These are phyloP conservation scores for Centella asiatica DNA, from an alignment of 129 eudicot species.

Conservation along the genomic window DNA sequence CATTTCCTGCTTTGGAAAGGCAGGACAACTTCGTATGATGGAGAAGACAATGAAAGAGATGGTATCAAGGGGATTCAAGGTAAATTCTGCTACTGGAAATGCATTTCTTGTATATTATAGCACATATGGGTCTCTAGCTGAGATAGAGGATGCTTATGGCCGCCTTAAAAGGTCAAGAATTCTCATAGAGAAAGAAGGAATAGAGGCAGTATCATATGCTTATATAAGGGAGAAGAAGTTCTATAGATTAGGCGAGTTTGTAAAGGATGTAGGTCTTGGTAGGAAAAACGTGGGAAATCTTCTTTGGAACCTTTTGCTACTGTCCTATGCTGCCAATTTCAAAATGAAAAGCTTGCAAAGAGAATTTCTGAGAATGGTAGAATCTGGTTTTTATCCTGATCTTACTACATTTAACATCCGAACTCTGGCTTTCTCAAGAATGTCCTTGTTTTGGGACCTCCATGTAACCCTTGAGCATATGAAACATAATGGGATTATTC, in stretches of 20 bases:
- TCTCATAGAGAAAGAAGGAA: constrained; percentile 71
- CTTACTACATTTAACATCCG: constrained; percentile 77
- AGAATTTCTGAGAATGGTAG: constrained; percentile 74
- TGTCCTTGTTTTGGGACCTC: constrained; percentile 90
- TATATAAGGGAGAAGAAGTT: constrained; percentile 67
- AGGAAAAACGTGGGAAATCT: constrained; percentile 78
- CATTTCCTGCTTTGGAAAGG: constrained; percentile 55
- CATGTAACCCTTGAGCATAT: constrained; percentile 82
- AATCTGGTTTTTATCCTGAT: constrained; percentile 77
- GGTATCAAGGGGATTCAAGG: constrained; percentile 53
- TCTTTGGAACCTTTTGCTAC: constrained; percentile 71
- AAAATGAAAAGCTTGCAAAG: constrained; percentile 96
- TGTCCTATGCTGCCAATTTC: constrained; percentile 75
- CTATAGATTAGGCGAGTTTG: constrained; percentile 56
- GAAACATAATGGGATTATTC: constrained; percentile 51
- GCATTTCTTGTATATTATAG: constrained; percentile 66
- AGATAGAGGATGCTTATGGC: constrained; percentile 60
- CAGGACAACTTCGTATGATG: constrained; percentile 68
- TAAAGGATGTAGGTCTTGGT: constrained; percentile 78
- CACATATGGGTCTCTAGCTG: constrained; percentile 56
- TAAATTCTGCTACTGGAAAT: constrained; percentile 64
- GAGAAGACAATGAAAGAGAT: constrained; percentile 52
- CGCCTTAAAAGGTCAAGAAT: constrained; percentile 69
- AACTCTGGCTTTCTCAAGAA: constrained; percentile 74
- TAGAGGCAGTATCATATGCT: constrained; percentile 54